These are phyloP conservation scores for Russula virescens DNA, from an alignment of 768 basidiomycete species.

Conservation along the genomic window DNA sequence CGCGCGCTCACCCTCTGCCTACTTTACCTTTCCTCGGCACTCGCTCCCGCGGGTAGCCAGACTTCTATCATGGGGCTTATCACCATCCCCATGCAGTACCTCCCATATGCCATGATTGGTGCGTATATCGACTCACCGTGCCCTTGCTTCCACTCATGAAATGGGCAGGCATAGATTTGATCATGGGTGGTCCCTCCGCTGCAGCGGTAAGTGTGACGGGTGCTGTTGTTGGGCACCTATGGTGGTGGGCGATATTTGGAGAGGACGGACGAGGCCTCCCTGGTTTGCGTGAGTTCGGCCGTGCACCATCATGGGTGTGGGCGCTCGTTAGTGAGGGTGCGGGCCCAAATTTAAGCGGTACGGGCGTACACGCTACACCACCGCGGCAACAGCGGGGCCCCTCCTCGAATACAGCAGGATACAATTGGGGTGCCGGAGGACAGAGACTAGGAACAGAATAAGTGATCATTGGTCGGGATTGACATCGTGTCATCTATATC, in stretches of 20 bases:
- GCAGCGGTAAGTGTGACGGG: conserved; percentile 60
- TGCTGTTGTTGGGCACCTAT: conserved; percentile 69
- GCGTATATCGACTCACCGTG: neutral
- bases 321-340: conserved; percentile 29
- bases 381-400: conserved; percentile 37
- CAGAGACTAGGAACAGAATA: conserved; percentile 39
- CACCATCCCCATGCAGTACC: conserved; percentile 63
- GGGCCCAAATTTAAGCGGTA: conserved; percentile 32
- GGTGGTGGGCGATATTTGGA: conserved; percentile 68
- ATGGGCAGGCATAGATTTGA: conserved; percentile 47
- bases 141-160: neutral
- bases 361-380: conserved; percentile 54
- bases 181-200: conserved; percentile 52
- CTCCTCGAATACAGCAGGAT: conserved; percentile 29
- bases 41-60: conserved; percentile 59
- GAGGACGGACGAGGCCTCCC: conserved; percentile 56
- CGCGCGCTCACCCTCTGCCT: conserved; percentile 63
- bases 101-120: conserved; percentile 67
- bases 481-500: neutral
- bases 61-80: conserved; percentile 78
- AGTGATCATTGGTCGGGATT: neutral
- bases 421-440: conserved; percentile 50
- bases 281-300: conserved; percentile 44
- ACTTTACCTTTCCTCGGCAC: conserved; percentile 60
- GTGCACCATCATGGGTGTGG: conserved; percentile 18